phyloP scores from a whole-genome alignment of 192 early-diverging fungal species.

The Entophlyctis helioformis region DNA sequence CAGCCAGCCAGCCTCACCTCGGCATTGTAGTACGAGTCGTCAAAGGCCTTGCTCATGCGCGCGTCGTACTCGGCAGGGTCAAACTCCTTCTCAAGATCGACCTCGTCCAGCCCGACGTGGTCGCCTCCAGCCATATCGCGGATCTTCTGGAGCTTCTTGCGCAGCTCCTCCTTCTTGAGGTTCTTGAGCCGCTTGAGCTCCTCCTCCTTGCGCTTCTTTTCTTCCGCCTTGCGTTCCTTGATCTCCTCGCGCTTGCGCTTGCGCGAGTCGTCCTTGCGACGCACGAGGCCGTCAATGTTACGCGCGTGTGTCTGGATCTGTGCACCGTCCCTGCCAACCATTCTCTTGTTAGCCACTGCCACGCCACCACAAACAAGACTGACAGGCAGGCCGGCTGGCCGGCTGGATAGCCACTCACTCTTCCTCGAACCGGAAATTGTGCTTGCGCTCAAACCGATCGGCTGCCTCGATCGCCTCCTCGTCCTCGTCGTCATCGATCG shows the following conservation, averaged over 20 bases:
- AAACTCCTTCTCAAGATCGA: slow-evolving; percentile 88
- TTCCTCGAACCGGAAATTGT: slow-evolving; percentile 94
- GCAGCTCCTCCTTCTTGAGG: slow-evolving; percentile 78
- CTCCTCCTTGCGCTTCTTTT: slow-evolving; percentile 59
- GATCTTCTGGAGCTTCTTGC: slow-evolving; percentile 70
- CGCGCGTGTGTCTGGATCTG: slow-evolving; percentile 72
- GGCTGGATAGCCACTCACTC: slow-evolving; percentile 20
- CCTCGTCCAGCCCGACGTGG: slow-evolving; percentile 55
- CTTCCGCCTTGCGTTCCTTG: slow-evolving; percentile 61
- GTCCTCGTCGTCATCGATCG: slow-evolving; percentile 51
- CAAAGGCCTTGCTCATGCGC: slow-evolving; percentile 73
- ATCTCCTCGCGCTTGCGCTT: slow-evolving; percentile 57
- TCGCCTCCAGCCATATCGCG: slow-evolving; percentile 57
- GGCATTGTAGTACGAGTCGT: slow-evolving; percentile 53
- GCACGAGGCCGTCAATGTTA: slow-evolving; percentile 66
- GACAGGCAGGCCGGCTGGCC: too few species aligned
- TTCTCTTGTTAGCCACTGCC: too few species aligned
- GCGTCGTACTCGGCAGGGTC: slow-evolving; percentile 75
- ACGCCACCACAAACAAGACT: too few species aligned
- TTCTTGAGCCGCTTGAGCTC: slow-evolving; percentile 89
- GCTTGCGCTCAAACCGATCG: slow-evolving; percentile 79
- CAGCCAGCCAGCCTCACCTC: slow-evolving; percentile 8
- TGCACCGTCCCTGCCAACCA: too few species aligned
- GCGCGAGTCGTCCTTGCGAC: slow-evolving; percentile 72
- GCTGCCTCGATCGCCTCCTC: slow-evolving; percentile 67